Percentiles rank a stretch among this genome's conserved stretches.
phyloP scores from a whole-genome alignment of 2,329 filamentous ascomycete species.

The Penicillium verrucosum region DNA sequence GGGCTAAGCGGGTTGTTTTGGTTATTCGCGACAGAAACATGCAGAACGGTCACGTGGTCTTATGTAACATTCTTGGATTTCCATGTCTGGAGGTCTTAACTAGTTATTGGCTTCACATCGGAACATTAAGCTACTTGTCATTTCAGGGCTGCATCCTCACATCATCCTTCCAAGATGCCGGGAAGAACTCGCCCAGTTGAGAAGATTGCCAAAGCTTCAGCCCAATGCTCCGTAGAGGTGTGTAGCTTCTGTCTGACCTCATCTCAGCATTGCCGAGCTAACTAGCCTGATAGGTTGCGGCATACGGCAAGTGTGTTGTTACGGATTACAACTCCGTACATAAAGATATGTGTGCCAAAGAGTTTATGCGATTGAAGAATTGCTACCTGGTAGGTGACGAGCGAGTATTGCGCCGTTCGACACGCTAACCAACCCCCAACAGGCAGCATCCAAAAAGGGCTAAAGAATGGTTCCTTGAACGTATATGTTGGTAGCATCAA shows the following conservation, averaged over 20 bases:
- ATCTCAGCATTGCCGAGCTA: conserved; percentile 8
- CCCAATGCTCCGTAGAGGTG: conserved; percentile 66
- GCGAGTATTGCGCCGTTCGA: not conserved
- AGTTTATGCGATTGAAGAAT: conserved; percentile 81
- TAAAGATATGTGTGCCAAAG: conserved; percentile 83
- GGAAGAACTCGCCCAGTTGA: conserved; percentile 61
- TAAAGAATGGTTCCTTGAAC: conserved; percentile 20
- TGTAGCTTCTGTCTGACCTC: conserved; percentile 10
- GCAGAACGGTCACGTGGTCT: conserved; percentile 18
- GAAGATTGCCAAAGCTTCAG: conserved; percentile 63
- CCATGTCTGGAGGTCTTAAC: not conserved
- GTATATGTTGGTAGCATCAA: not conserved
- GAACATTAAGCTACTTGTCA: not conserved
- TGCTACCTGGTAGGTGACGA: conserved; percentile 73
- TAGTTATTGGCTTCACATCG: not conserved
- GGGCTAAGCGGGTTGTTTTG: conserved; percentile 21
- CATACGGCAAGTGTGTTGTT: conserved; percentile 88
- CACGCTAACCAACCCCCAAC: conserved; percentile 3
- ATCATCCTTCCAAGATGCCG: conserved; percentile 37
- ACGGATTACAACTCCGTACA: conserved; percentile 85
- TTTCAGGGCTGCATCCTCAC: conserved; percentile 1
- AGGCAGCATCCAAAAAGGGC: conserved; percentile 54
- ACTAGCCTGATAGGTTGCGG: conserved; percentile 60
- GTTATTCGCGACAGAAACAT: conserved; percentile 28
- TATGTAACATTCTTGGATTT: conserved; percentile 18